phyloP scores from a whole-genome alignment of 371 early-diverging fungal species.

The Mucor ambiguus region DNA sequence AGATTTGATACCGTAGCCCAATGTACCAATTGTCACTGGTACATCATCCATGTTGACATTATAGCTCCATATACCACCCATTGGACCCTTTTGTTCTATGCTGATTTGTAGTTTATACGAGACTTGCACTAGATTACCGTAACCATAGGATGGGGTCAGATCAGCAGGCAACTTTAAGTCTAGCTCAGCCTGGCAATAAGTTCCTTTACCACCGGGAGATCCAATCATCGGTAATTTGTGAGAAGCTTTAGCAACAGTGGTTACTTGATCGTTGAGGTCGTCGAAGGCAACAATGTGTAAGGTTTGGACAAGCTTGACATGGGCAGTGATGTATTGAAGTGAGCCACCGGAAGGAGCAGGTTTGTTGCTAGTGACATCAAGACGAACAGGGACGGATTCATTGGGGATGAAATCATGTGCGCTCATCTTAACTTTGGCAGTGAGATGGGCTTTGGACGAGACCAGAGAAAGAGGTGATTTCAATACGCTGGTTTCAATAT shows the following conservation, averaged over 20 bases:
- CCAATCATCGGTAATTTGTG: constrained; percentile 11
- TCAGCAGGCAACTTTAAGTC: constrained; percentile 16
- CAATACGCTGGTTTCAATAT: constrained; percentile 21
- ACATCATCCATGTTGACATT: constrained; percentile 9
- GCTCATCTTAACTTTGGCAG: constrained; percentile 8
- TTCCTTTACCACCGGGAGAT: not conserved
- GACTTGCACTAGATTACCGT: constrained; percentile 15
- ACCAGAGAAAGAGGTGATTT: constrained; percentile 13
- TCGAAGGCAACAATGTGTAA: not conserved
- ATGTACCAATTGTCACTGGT: constrained; percentile 36
- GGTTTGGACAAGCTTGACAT: constrained; percentile 16
- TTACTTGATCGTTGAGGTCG: constrained; percentile 5
- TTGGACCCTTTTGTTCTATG: constrained; percentile 20
- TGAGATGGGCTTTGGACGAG: constrained; percentile 10
- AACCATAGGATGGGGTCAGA: constrained; percentile 15
- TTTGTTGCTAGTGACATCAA: constrained; percentile 1
- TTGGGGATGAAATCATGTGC: constrained; percentile 17
- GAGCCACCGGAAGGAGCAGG: not conserved
- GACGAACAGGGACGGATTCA: constrained; percentile 13
- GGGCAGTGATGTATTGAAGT: constrained; percentile 14
- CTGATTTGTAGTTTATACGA: constrained; percentile 15
- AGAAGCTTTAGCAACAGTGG: not conserved
- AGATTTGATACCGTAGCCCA: constrained; percentile 37
- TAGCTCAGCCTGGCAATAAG: constrained; percentile 18
- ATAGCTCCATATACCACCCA: constrained; percentile 26